Base-by-base conservation (phyloP, 2,329 filamentous ascomycete genomes). In the Aspergillus fischeri region DNA sequence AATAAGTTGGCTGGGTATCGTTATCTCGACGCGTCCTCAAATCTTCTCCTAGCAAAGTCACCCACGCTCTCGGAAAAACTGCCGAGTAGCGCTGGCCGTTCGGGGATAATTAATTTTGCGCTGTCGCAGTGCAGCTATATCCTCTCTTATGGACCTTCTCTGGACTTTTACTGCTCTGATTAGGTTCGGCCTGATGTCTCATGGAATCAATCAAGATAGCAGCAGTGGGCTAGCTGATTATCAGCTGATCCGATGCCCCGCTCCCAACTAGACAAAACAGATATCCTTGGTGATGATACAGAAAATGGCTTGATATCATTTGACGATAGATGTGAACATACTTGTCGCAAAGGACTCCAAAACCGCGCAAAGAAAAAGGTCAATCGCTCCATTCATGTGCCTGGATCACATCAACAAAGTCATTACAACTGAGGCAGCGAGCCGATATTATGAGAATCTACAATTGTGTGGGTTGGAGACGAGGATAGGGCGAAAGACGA, bases 341-440 rank as follows among this genome's bases (percentile, higher is more conserved):
- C 14, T 38, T 38, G 32, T 7, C 32, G 20, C 21, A 24, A 45
- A 4, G 21, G 10, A 47, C 24, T 47, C 44, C 11, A 25, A 47
- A 47, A 21, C 20, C 44, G 21, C 44, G 11, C 24, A 27, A 47
- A 47, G 24, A 17, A 47, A 47, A 47, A 17, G 14, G 3, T 47
- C 44, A 47, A 47, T 47, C n/a, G 44, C 44, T 47, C 20, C 5
- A 24, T 45, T 49, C 55, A 57, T 57, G 58, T 62, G 61, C 47
- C 55, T 60, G 60, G 57, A 59, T 59, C 60, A 64, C 57, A 73
- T 81, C 79, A 74, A 82, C 73, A 78, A 77, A 74, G 72, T 83
- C 78, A 75, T 81, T 76, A 80, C 72, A 73, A 70, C 69, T 73
- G 70, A 64, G 69, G 69, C 65, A 60, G 73, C 67, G 70, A 75